Base-by-base conservation (phyloP, 768 basidiomycete genomes). In the Lactifluus piperatus region DNA sequence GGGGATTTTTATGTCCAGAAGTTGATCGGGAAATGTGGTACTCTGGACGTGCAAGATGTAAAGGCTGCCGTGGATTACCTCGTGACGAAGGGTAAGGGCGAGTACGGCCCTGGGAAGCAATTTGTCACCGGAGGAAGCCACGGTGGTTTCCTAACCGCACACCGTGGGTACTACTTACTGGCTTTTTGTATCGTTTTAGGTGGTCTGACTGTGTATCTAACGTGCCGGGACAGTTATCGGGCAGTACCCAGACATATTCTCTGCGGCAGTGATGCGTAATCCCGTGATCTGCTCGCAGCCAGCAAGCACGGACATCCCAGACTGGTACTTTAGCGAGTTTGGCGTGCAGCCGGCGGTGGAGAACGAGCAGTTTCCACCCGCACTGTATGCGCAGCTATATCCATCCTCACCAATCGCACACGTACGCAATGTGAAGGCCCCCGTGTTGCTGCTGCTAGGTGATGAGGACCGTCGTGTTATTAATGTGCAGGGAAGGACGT, bases 291-390 rank as follows among this genome's bases (percentile, higher is more conserved):
- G 67, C 26, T 57, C 70, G 14, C 71, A 68, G 43, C 64, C 64
- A 1, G 30, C 57, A 4, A 62, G 61, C 32, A 70, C 68, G 5
- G 73, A 74, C 57, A 74, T 74, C 45, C 73, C 72, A 2, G 72
- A 74, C 41, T 73, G 73, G 73, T 71, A 63, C 20, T 68, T 64
- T 59, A 47, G 24, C 44, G 72, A 74, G 51, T 66, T 68, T 30
- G 66, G 57, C 8, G 29, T 67, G 26, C 51, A 60, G 7, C 54
- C 54, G 1, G 49, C 58, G 16, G 45, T 41, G 8, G 57, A 54
- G 32, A 48, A 30, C 48, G 62, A 63, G 9, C 57, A 64, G 53
- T 44, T 63, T 53, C 47, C 64, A 8, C 64, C 64, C 0, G 57
- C 27, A 14, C 58, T 72, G 5, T 68, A 71, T 45, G 46, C 43